phyloP scores from a whole-genome alignment of 495 filamentous ascomycete genomes.

The Thermochaetoides thermophila region DNA sequence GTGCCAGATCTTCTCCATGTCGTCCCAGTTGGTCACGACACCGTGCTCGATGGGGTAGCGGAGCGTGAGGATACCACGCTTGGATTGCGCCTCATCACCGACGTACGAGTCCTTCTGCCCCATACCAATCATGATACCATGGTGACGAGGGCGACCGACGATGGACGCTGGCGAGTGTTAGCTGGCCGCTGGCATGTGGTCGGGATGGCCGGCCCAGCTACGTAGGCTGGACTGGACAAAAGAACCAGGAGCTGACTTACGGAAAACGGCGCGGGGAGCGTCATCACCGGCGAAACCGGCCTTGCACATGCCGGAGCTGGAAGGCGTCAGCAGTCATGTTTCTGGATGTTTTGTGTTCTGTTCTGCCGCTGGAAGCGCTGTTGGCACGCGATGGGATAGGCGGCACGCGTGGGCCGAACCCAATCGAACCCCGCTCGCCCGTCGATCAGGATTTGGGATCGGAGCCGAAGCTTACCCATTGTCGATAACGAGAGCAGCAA shows the following conservation, averaged over 20 bases:
- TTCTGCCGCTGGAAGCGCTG: slow-evolving; percentile 6
- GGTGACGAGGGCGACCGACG: slow-evolving; percentile 97
- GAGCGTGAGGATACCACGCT: slow-evolving; percentile 98
- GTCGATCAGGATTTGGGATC: slow-evolving; percentile 18
- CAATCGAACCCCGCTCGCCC: slow-evolving; percentile 11
- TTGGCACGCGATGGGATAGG: slow-evolving; percentile 1
- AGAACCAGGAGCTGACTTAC: slow-evolving; percentile 64
- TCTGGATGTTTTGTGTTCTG: too few species aligned
- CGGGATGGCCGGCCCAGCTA: too few species aligned
- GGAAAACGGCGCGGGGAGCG: slow-evolving; percentile 98
- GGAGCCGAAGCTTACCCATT: slow-evolving; percentile 74
- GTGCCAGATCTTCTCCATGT: slow-evolving; percentile 99
- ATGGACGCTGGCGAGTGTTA: slow-evolving; percentile 63
- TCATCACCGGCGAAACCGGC: slow-evolving; percentile 99
- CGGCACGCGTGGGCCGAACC: slow-evolving; percentile 2
- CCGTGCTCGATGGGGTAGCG: slow-evolving; percentile 99
- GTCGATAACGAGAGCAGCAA: slow-evolving; percentile 99
- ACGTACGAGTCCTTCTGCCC: slow-evolving; percentile 99
- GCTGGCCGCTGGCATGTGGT: too few species aligned
- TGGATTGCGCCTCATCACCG: slow-evolving; percentile 98
- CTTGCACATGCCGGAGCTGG: slow-evolving; percentile 99
- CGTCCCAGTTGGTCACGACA: slow-evolving; percentile 99
- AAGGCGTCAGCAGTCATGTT: slow-evolving; percentile 34
- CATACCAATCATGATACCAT: slow-evolving; percentile 99
- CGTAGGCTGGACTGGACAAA: too few species aligned